Conservation (phyloP, 2,329 filamentous ascomycete species). For the Aspergillus awamori region DNA sequence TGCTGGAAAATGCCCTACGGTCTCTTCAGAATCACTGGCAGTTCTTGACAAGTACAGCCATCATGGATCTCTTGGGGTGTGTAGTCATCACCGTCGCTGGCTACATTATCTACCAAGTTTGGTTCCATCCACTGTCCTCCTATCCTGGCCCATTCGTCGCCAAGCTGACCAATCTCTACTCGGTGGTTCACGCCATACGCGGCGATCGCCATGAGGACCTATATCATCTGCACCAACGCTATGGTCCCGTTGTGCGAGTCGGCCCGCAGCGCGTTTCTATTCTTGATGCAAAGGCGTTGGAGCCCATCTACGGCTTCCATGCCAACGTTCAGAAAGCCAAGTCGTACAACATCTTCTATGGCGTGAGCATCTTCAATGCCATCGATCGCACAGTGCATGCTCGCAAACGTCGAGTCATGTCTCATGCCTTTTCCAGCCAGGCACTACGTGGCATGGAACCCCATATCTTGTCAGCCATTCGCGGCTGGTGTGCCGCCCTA, state of each 20-base stretch:
- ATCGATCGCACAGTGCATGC: neutral
- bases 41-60: neutral
- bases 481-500: neutral
- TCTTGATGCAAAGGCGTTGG: neutral
- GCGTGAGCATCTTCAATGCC: neutral
- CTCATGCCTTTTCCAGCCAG: conserved; percentile 4
- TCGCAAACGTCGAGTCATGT: conserved; percentile 6
- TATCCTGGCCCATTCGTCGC: conserved; percentile 8
- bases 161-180: conserved; percentile 7
- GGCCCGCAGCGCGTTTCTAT: neutral
- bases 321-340: conserved; percentile 2
- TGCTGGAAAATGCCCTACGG: neutral
- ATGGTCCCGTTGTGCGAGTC: neutral
- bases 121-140: neutral
- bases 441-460: conserved; percentile 6
- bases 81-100: neutral
- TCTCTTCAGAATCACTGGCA: neutral
- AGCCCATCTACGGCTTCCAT: neutral
- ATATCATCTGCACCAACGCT: conserved; percentile 1
- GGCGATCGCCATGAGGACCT: conserved; percentile 6
- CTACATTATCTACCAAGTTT: neutral
- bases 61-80: neutral
- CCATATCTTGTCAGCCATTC: conserved; percentile 2
- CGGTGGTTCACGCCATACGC: conserved; percentile 3
- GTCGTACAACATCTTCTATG: neutral